A percentile compares a stretch with the other conserved stretches of the same genome.
These are phyloP conservation scores for Globisporangium paddicum DNA, from an alignment of 352 stramenopile species.

Conservation along the genomic window DNA sequence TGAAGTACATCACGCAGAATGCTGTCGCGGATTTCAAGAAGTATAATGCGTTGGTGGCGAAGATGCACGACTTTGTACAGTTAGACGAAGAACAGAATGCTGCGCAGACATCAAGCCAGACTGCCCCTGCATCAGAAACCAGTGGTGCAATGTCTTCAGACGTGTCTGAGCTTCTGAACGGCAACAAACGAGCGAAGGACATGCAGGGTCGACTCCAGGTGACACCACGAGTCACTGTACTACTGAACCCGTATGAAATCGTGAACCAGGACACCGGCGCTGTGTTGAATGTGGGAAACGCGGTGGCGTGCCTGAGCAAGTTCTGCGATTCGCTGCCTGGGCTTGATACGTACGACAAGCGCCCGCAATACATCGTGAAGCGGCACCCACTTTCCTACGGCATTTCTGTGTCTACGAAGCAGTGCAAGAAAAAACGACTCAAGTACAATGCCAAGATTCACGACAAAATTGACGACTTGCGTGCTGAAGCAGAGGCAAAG, in stretches of 20 bases:
- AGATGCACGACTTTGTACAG: conserved; percentile 53
- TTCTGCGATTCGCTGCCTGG: conserved; percentile 82
- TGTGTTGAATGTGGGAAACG: conserved; percentile 60
- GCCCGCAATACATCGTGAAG: conserved; percentile 70
- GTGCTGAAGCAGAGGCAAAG: conserved; percentile 28
- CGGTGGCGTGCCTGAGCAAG: conserved; percentile 55
- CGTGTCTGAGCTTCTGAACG: background rate
- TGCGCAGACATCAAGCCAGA: background rate
- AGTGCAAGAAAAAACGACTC: conserved; percentile 65
- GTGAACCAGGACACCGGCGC: conserved; percentile 63
- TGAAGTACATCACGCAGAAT: conserved; percentile 71
- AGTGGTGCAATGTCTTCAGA: conserved; percentile 6
- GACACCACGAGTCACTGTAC: conserved; percentile 1
- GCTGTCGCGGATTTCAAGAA: conserved; percentile 37
- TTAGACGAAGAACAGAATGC: conserved; percentile 37
- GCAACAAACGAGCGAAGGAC: background rate
- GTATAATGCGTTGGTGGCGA: conserved; percentile 50
- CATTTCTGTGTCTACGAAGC: conserved; percentile 51
- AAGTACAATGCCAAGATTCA: conserved; percentile 77
- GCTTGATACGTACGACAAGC: conserved; percentile 78
- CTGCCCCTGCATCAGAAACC: background rate
- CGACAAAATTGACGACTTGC: conserved; percentile 73
- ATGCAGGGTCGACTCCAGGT: conserved; percentile 12
- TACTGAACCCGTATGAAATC: conserved; percentile 35
- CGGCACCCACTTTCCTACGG: conserved; percentile 43